Base-by-base conservation (phyloP, 768 basidiomycete species). In the Zangia roseola region DNA sequence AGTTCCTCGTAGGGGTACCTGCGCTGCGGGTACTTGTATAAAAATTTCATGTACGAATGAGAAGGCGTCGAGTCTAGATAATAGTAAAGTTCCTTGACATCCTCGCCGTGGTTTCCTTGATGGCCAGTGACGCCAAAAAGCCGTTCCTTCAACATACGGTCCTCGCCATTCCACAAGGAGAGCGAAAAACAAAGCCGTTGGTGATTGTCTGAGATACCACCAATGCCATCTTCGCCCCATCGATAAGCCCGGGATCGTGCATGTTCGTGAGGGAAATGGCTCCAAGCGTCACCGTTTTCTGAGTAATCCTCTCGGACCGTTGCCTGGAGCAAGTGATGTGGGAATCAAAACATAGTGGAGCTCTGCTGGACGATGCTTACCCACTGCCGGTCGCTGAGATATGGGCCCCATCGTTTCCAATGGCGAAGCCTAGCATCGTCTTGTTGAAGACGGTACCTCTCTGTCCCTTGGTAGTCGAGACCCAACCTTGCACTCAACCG, bases 401-500 rank as follows among this genome's bases (percentile, higher is more conserved):
- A 99, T 14, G 97, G 97, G 17, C 97, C 97, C 95, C 95, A 98
- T 59, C 91, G 79, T 71, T 98, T 98, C 97, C 97, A 99, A 69
- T 98, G 94, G 42, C 78, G 78, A 56, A 91, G 84, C 57, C 82
- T 86, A 42, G 76, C 74, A 49, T 79, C 84, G 56, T 93, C 91
- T 60, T 97, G 88, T 41, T 83, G 71, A n/a, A 99, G 80, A 41
- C 94, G 82, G 68, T 88, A 76, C 56, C 82, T 82, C 72, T 99
- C 95, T 20, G 81, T 82, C 12, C 90, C 88, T 43, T 83, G 79
- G 66, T 94, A 98, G 28, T 84, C 74, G 4, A 71, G 58, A 2
- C 90, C 90, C 26, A 94, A 74, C 48, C 71, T 69, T 52, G 82
- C 74, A 24, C 76, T 73, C 24, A 97, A 72, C 25, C 83, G 75